Conservation (phyloP, 176 grass and related monocot genomes). For the Carex scoparia region DNA sequence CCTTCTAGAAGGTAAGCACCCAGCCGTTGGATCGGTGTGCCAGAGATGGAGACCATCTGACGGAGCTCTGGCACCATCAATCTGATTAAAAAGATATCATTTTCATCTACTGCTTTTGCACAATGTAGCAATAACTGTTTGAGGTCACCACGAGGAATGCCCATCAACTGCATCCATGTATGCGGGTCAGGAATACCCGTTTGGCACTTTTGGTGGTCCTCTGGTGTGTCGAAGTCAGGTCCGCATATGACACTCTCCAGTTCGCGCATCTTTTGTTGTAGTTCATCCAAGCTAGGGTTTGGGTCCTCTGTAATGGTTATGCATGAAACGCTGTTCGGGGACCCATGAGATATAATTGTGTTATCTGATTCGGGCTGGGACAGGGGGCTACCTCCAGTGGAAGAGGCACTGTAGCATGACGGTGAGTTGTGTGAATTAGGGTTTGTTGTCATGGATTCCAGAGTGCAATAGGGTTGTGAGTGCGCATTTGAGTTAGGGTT, state of each 20-base stretch:
- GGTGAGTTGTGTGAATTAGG: conserved; percentile 56
- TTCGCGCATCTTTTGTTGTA: conserved; percentile 53
- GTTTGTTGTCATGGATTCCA: conserved; percentile 50
- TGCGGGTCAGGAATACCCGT: conserved; percentile 23
- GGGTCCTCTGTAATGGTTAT: conserved; percentile 70
- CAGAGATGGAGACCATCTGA: conserved; percentile 61
- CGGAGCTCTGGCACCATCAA: conserved; percentile 52
- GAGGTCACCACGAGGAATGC: conserved; percentile 55
- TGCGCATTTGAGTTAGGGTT: conserved; percentile 2
- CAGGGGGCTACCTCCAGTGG: conserved; percentile 50
- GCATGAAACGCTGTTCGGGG: conserved; percentile 68
- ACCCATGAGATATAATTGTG: conserved; percentile 55
- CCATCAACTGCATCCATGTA: conserved; percentile 69
- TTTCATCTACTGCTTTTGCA: conserved; percentile 64
- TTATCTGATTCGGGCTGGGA: conserved; percentile 55
- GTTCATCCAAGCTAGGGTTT: conserved; percentile 14
- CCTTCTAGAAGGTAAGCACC: conserved; percentile 86
- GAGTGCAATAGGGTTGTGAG: conserved; percentile 49
- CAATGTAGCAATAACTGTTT: conserved; percentile 60
- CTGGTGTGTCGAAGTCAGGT: conserved; percentile 47
- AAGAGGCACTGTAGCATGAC: conserved; percentile 45
- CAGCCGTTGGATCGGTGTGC: conserved; percentile 62
- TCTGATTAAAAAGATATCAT: conserved; percentile 28
- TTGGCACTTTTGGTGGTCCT: conserved; percentile 36
- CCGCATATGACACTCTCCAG: conserved; percentile 67